Evolutionary conservation across 257 asterid genomes (phyloP).

Genomic region (Solanum neorickii): DNA sequence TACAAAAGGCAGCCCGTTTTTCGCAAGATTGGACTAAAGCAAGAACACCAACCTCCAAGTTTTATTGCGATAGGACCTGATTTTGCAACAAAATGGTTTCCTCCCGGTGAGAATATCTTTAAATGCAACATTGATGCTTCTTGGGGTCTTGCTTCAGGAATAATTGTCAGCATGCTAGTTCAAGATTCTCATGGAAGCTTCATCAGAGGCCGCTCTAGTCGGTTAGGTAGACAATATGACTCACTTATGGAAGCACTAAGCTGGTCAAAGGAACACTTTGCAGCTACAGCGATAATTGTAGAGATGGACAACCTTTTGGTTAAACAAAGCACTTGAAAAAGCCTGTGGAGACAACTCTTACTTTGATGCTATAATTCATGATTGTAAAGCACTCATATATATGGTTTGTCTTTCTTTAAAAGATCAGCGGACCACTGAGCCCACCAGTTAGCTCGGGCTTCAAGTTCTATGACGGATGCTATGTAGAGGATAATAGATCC

Average conservation of each 20-base stretch:
- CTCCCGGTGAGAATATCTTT: background rate
- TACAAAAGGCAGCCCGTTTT: background rate
- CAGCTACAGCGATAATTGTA: background rate
- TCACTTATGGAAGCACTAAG: background rate
- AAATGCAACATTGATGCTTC: background rate
- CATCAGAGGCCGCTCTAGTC: background rate
- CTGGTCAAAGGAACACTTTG: background rate
- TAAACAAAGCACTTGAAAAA: background rate
- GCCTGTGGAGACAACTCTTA: background rate
- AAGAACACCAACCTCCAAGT: background rate
- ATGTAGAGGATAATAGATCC: background rate
- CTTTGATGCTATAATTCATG: background rate
- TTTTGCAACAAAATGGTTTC: background rate
- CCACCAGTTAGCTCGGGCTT: background rate
- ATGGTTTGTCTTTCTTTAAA: background rate
- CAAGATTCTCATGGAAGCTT: background rate
- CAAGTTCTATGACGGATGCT: background rate
- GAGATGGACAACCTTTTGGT: background rate
- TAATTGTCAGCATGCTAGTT: background rate
- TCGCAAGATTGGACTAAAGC: background rate
- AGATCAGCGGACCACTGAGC: background rate
- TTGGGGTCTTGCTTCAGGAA: background rate
- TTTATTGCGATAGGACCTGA: background rate
- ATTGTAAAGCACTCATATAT: background rate
- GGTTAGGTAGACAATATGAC: background rate